These are phyloP conservation scores for Circinella umbellata DNA, from an alignment of 371 early-diverging fungal species.

Conservation along the genomic window DNA sequence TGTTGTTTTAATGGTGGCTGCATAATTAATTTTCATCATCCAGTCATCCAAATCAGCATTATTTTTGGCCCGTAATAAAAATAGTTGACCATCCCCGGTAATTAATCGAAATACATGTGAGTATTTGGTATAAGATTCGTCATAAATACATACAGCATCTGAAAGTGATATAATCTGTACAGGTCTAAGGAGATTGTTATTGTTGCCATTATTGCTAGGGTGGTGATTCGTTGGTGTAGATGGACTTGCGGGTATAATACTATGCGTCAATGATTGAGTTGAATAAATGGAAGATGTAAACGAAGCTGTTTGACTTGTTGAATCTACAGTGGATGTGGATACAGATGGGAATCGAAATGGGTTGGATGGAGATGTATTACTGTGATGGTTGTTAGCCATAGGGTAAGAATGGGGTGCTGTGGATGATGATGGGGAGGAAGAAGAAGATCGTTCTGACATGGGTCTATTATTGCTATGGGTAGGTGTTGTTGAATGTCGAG, in stretches of 20 bases:
- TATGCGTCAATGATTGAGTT: background rate
- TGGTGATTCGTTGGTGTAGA: background rate
- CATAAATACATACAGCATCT: slow-evolving; percentile 74
- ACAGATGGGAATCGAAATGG: slow-evolving; percentile 5
- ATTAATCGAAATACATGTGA: slow-evolving; percentile 78
- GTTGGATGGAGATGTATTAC: no score
- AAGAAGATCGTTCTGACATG: background rate
- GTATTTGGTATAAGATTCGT: slow-evolving; percentile 73
- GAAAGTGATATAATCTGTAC: slow-evolving; percentile 68
- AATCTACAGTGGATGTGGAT: slow-evolving; percentile 8
- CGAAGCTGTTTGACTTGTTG: background rate
- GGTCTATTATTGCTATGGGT: background rate
- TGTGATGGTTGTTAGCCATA: background rate
- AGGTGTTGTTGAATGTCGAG: background rate
- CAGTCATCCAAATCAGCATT: slow-evolving; percentile 80
- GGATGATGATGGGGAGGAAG: slow-evolving; percentile 8
- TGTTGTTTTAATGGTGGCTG: slow-evolving; percentile 73
- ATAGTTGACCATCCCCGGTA: slow-evolving; percentile 72
- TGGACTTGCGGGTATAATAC: slow-evolving; percentile 4
- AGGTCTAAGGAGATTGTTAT: slow-evolving; percentile 25
- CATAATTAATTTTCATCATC: slow-evolving; percentile 84
- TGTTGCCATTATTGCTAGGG: background rate
- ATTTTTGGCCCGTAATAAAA: slow-evolving; percentile 66
- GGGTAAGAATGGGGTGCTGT: slow-evolving; percentile 16
- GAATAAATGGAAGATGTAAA: slow-evolving; percentile 8